Conservation (phyloP, 805 yeast species). For the Starmerella stigmatis region DNA sequence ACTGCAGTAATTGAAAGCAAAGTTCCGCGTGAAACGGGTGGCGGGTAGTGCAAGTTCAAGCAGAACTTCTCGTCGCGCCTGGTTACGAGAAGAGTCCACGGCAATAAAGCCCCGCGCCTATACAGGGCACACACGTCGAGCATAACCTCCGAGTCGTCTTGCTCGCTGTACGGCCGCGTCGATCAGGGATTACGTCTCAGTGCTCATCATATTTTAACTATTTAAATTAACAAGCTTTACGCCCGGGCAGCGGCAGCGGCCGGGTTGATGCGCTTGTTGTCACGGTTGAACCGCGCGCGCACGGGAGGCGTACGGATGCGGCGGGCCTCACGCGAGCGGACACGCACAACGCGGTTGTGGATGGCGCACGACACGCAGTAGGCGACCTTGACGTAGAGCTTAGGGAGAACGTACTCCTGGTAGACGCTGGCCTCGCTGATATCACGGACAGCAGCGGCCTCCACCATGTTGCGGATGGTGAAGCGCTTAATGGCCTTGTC, state of each 20-base stretch:
- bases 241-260: constrained; percentile 68
- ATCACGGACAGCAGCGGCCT: constrained; percentile 99
- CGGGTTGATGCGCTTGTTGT: constrained; percentile 90
- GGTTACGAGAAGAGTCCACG: too few relatives aligned
- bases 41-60: too few relatives aligned
- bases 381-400: constrained; percentile 98
- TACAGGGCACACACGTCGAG: too few relatives aligned
- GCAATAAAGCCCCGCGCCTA: too few relatives aligned
- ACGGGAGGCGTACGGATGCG: constrained; percentile 98
- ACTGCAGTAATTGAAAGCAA: too few relatives aligned
- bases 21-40: too few relatives aligned
- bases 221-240: constrained; percentile 12
- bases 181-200: constrained; percentile 4
- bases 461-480: constrained; percentile 99
- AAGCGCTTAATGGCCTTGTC: constrained; percentile 99
- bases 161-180: neutral
- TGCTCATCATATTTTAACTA: constrained; percentile 7
- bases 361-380: constrained; percentile 99
- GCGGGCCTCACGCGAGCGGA: constrained; percentile 98
- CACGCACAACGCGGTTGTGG: constrained; percentile 99
- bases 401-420: constrained; percentile 98
- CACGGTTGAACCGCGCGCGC: constrained; percentile 94
- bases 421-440: constrained; percentile 98
- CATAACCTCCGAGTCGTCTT: too few relatives aligned
- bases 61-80: too few relatives aligned